Conservation (phyloP, 2,329 filamentous ascomycete genomes). For the Verticillium nonalfalfae region DNA sequence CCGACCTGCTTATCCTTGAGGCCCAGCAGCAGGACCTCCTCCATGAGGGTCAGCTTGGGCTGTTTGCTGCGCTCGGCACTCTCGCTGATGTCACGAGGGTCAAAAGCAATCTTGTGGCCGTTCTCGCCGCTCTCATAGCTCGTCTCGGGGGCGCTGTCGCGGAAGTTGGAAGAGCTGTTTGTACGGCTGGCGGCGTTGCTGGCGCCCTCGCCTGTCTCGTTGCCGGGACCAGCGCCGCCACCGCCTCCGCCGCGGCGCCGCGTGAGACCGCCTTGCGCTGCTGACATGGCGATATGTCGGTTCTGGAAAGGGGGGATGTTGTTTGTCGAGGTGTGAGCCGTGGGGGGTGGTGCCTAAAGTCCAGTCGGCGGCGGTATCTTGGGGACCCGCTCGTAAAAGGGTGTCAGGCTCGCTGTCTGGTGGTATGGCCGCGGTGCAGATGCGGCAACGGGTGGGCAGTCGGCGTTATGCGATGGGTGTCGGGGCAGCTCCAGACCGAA, state of each 20-base stretch:
- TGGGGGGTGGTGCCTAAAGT: not conserved
- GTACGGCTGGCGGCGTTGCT: slow-evolving; percentile 48
- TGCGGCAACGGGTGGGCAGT: not conserved
- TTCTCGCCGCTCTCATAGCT: slow-evolving; percentile 90
- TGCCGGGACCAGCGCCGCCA: slow-evolving; percentile 49
- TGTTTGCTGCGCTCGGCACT: slow-evolving; percentile 94
- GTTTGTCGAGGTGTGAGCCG: not conserved
- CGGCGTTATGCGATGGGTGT: not conserved
- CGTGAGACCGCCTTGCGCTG: slow-evolving; percentile 38
- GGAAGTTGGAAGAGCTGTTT: slow-evolving; percentile 47
- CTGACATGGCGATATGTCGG: slow-evolving; percentile 7
- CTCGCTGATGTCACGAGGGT: slow-evolving; percentile 95
- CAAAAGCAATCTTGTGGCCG: slow-evolving; percentile 97
- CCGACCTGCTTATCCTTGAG: slow-evolving; percentile 96
- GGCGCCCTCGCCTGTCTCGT: slow-evolving; percentile 54
- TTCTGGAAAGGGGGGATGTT: slow-evolving; percentile 2
- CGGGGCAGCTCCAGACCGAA: not conserved
- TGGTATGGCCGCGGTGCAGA: not conserved
- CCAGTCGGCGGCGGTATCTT: not conserved
- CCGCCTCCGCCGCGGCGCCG: slow-evolving; percentile 51
- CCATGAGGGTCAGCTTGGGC: slow-evolving; percentile 97
- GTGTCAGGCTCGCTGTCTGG: not conserved
- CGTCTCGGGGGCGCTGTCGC: slow-evolving; percentile 60
- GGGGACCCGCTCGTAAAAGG: not conserved
- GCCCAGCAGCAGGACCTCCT: slow-evolving; percentile 90